Conservation (phyloP, 2,329 filamentous ascomycete species). For the Dothistroma septosporum region DNA sequence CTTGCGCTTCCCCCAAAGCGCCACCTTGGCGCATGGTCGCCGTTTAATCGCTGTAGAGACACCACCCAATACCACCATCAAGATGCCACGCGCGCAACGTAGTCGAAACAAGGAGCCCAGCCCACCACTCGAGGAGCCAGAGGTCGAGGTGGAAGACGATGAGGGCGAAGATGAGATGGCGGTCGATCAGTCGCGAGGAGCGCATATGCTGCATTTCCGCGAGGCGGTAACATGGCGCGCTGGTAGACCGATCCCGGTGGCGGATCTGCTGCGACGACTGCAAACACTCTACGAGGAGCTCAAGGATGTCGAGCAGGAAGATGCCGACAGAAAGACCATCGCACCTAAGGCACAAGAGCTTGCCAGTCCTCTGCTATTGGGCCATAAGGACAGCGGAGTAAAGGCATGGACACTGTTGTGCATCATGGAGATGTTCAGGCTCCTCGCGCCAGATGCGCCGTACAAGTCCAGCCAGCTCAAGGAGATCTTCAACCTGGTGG, state of each 20-base stretch:
- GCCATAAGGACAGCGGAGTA: conserved; percentile 90
- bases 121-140: conserved; percentile 18
- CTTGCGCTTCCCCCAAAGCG: neutral
- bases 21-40: neutral
- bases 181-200: conserved; percentile 18
- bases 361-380: conserved; percentile 72
- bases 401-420: conserved; percentile 85
- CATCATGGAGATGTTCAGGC: conserved; percentile 84
- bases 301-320: conserved; percentile 79
- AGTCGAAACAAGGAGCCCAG: conserved; percentile 18
- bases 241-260: conserved; percentile 80
- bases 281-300: conserved; percentile 79
- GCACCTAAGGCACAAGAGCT: conserved; percentile 79
- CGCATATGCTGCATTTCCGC: conserved; percentile 64
- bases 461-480: conserved; percentile 88
- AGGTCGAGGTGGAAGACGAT: conserved; percentile 18
- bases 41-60: neutral
- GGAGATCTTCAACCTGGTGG: conserved; percentile 91
- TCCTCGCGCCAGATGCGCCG: conserved; percentile 92
- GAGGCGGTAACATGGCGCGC: conserved; percentile 87
- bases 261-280: conserved; percentile 75
- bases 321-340: conserved; percentile 76
- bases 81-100: conserved; percentile 18
- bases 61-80: neutral
- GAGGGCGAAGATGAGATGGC: conserved; percentile 20